These are phyloP conservation scores for Leishmania braziliensis DNA, from an alignment of 208 protist species.

Conservation along the genomic window DNA sequence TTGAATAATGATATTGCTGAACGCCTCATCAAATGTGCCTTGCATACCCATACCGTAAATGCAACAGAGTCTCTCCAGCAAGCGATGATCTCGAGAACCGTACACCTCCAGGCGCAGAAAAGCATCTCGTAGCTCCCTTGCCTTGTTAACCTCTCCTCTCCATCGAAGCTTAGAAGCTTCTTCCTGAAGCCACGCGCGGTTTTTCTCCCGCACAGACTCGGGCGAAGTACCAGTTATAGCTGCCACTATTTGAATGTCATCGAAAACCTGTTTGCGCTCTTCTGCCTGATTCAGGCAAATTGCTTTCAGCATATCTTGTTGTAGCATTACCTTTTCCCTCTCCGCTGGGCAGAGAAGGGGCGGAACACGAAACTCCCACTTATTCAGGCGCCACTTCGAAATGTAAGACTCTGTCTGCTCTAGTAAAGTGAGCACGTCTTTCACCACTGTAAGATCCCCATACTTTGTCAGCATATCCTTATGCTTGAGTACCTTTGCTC, in stretches of 20 bases:
- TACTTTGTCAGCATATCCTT: constrained; percentile 42
- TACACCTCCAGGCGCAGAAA: constrained; percentile 81
- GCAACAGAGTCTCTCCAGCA: constrained; percentile 81
- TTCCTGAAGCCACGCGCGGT: constrained; percentile 78
- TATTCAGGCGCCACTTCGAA: constrained; percentile 77
- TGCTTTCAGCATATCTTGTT: constrained; percentile 71
- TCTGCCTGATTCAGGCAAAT: constrained; percentile 52
- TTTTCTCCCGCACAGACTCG: constrained; percentile 59
- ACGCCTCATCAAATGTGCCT: constrained; percentile 79
- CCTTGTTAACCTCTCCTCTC: constrained; percentile 84
- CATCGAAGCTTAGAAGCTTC: constrained; percentile 77
- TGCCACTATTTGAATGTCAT: constrained; percentile 55
- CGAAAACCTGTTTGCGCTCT: constrained; percentile 37
- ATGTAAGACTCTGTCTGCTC: constrained; percentile 62
- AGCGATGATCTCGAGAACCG: constrained; percentile 64
- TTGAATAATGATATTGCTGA: constrained; percentile 75
- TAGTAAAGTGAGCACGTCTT: constrained; percentile 47
- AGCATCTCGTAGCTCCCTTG: constrained; percentile 76
- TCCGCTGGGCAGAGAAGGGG: constrained; percentile 41
- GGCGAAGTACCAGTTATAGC: constrained; percentile 46
- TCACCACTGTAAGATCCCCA: background rate
- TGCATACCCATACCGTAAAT: constrained; percentile 80
- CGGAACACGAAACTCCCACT: constrained; percentile 86
- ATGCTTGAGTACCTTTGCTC: constrained; percentile 44
- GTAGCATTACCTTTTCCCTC: constrained; percentile 60